Base-by-base conservation (phyloP, 139 green algal genomes). In the Haematococcus lacustris region DNA sequence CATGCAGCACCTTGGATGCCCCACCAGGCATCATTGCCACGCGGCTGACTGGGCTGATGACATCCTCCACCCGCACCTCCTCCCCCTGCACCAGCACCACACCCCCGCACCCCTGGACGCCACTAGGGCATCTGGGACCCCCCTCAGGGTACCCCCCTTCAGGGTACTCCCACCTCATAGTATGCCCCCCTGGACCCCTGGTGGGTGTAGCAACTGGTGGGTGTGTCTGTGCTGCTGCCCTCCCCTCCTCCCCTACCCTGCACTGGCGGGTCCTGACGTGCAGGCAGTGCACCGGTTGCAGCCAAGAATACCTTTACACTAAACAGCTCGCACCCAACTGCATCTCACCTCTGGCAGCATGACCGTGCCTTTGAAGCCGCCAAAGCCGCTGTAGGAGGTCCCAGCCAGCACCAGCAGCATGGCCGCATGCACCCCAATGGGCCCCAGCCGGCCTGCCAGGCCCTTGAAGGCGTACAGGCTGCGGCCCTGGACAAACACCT, bases 381-480 rank as follows among this genome's bases (percentile, higher is more conserved):
- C 88, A 37, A 97, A 77, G 5, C 87, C 89, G 47, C 87, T 88
- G 68, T 83, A 86, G 0, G 83, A 70, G 4, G 91, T 87, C 26
- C 95, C 95, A 30, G 72, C 79, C 65, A 99, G 88, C 61, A 88
- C 87, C 43, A 96, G 71, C 39, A 99, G 80, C 82, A 99, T 85
- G 64, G 84, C 87, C 9, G 84, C 85, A 78, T 99, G 95, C 51
- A 99, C 95, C 3, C 92, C 95, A 51, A 99, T 98, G 32, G 95
- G 95, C 0, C 90, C 96, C 21, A 98, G 63, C 40, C 91, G 85
- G 34, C 96, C 96, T 28, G 87, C 87, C 38, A 99, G 79, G 4
- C 94, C 94, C 78, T 98, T 98, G 87, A 99, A 99, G 0, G 84
- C 95, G 80, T 99, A 99, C 76, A 99, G 77, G 50, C 80, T 73